Evolutionary conservation across 805 yeast genomes (phyloP), one percentile per base, ranked within the genome.

Genomic region (Yamadazyma phyllophila): DNA sequence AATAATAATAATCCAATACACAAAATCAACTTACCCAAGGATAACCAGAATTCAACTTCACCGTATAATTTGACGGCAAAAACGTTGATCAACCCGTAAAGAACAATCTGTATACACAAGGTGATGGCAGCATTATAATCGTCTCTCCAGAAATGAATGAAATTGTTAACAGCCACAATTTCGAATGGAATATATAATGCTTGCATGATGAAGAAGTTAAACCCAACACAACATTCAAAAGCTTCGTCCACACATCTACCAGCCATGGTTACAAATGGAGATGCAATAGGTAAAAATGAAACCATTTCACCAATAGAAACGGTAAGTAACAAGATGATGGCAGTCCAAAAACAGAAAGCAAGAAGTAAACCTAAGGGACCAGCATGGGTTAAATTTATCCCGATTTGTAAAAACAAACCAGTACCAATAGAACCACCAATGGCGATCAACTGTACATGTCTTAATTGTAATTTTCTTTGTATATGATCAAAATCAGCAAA

Each of bases 141-240:
- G 44, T 63, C 69, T 50, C 76, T 59, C 80, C 81, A 76, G 53
- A 61, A 76, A 53, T 75, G 82, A 31, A 81, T 62, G 70, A 80
- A 74, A 20, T 80, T 74, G 47, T 80, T 78, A 44, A 76, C 76
- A 53, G 71, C 68, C 15, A 73, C 69, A 44, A 74, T 64, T 66
- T 76, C 61, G 66, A 73, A 73, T 10, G 80, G 79, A 52, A 74
- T 71, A 51, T 71, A 72, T 45, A 72, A 60, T 7, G 53, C 44
- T 38, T 55, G 49, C 54, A 50, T 50, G 27, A 50, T 41, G 45
- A 40, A 50, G 30, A 50, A 67, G 51, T 66, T 67, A 67, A 69
- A 66, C 7, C 71, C 72, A 40, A 64, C 49, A 7, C 69, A 66
- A 51, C 67, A 67, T 15, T 67, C 73, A 39, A 66, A 46, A 27